Evolutionary conservation across 768 basidiomycete genomes (phyloP).

Genomic region (Suillus ampliporus): DNA sequence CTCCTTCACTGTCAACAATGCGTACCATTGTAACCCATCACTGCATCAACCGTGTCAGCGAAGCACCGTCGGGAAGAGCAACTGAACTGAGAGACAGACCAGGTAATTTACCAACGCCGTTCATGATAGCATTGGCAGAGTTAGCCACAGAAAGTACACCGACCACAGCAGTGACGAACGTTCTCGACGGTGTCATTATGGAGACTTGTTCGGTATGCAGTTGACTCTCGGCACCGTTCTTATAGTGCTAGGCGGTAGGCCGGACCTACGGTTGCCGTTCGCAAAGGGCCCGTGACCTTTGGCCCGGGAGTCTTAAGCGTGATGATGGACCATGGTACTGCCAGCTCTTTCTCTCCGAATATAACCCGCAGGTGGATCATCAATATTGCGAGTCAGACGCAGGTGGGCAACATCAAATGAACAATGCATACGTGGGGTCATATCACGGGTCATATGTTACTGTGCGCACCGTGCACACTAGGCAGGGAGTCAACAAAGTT

Average conservation of each 20-base stretch:
- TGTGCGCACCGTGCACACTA: too few relatives aligned
- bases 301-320: too few relatives aligned
- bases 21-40: constrained; percentile 39
- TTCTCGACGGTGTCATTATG: constrained; percentile 19
- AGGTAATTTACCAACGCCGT: constrained; percentile 39
- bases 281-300: constrained; percentile 1
- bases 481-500: too few relatives aligned
- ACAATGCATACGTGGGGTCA: too few relatives aligned
- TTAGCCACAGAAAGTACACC: constrained; percentile 20
- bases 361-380: background rate
- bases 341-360: constrained; percentile 1
- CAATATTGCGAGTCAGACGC: too few relatives aligned
- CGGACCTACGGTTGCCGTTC: constrained; percentile 10
- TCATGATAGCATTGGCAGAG: constrained; percentile 26
- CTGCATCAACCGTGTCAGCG: constrained; percentile 23
- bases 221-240: background rate
- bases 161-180: constrained; percentile 9
- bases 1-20: background rate
- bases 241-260: constrained; percentile 20
- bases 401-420: too few relatives aligned
- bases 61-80: background rate
- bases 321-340: too few relatives aligned
- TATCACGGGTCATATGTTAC: too few relatives aligned
- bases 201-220: background rate
- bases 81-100: constrained; percentile 27